Conservation (phyloP, 306 rosid genomes). For the Adenanthera pavonina region DNA sequence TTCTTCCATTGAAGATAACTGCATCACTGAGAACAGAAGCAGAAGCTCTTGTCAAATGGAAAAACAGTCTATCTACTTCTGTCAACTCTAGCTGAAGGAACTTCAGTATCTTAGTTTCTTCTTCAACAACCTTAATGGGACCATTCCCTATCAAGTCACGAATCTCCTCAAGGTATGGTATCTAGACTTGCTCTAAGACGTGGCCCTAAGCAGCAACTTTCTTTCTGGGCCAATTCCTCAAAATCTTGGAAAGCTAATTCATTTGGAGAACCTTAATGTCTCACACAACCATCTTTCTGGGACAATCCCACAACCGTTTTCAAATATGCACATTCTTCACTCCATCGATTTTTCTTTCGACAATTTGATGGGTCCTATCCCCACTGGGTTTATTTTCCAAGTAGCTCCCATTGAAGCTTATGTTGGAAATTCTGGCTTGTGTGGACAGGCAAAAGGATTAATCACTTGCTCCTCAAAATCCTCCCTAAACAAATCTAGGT, state of each 20-base stretch:
- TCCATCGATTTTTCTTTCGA: conserved; percentile 67
- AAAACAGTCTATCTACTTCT: conserved; percentile 44
- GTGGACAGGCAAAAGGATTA: conserved; percentile 56
- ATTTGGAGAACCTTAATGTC: conserved; percentile 58
- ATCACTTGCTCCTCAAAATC: conserved; percentile 25
- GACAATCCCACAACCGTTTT: conserved; percentile 53
- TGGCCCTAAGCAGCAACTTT: conserved; percentile 71
- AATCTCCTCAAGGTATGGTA: conserved; percentile 61
- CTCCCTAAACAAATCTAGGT: conserved; percentile 32
- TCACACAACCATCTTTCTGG: conserved; percentile 68
- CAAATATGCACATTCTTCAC: conserved; percentile 47
- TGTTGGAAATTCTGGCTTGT: conserved; percentile 60
- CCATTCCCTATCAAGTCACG: conserved; percentile 60
- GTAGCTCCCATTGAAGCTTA: conserved; percentile 48
- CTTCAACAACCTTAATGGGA: conserved; percentile 50
- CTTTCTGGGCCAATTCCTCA: conserved; percentile 59
- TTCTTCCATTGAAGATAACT: conserved; percentile 47
- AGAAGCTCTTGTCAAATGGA: conserved; percentile 69
- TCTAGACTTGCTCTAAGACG: conserved; percentile 51
- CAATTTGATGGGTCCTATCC: conserved; percentile 61
- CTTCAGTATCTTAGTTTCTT: conserved; percentile 55
- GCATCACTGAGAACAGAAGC: conserved; percentile 68
- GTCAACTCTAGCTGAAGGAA: conserved; percentile 55
- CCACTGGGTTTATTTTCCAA: conserved; percentile 44
- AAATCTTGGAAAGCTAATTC: conserved; percentile 49